Percentiles rank a stretch among this genome's conserved stretches.
Evolutionary conservation across 2,329 filamentous ascomycete species (phyloP).

Genomic region (Colletotrichum sansevieriae): DNA sequence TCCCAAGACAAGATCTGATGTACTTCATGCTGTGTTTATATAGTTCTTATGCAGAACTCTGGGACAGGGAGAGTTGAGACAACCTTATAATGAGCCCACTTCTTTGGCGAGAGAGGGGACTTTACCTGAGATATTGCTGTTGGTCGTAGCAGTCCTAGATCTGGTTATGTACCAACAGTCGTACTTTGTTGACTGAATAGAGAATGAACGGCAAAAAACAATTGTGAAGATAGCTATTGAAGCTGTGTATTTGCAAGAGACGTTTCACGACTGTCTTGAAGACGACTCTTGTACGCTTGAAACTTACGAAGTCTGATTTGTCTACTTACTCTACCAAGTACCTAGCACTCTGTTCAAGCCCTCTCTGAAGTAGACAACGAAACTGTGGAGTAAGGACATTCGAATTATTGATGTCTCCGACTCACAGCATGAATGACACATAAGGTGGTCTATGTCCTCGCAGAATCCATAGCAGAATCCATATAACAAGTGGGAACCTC

Average conservation of each 20-base stretch:
- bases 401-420: not conserved
- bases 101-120: slow-evolving; percentile 50
- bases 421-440: no score
- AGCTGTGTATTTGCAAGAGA: slow-evolving; percentile 9
- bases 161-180: slow-evolving; percentile 57
- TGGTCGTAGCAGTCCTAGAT: slow-evolving; percentile 56
- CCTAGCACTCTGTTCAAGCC: not conserved
- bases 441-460: no score
- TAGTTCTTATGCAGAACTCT: slow-evolving; percentile 56
- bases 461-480: no score
- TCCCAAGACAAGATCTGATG: slow-evolving; percentile 55
- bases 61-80: slow-evolving; percentile 45
- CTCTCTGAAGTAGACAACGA: not conserved
- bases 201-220: slow-evolving; percentile 40
- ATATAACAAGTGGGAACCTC: no score
- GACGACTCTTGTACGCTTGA: slow-evolving; percentile 3
- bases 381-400: not conserved
- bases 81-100: slow-evolving; percentile 53
- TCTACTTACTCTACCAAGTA: not conserved
- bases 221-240: slow-evolving; percentile 8
- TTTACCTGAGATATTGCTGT: slow-evolving; percentile 54
- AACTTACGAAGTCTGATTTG: no score
- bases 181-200: slow-evolving; percentile 51
- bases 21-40: slow-evolving; percentile 56
- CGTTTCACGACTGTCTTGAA: slow-evolving; percentile 36